phyloP scores from a whole-genome alignment of 1,139 yeast genomes.

The Debaryomyces psychrophilus region DNA sequence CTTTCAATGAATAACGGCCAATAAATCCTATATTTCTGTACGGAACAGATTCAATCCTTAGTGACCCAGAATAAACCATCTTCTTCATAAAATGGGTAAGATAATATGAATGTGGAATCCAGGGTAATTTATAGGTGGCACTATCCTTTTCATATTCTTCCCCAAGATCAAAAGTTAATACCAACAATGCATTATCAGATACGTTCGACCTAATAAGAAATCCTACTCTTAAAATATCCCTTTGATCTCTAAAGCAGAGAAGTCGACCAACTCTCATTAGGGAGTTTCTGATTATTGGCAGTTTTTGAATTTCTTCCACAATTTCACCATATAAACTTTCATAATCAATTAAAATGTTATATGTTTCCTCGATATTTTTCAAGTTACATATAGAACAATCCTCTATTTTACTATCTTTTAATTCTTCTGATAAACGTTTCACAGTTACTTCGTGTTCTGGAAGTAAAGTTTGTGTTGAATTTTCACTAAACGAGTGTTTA shows the following conservation, averaged over 20 bases:
- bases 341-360: constrained; percentile 49
- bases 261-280: constrained; percentile 62
- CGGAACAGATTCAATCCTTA: constrained; percentile 50
- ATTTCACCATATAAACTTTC: constrained; percentile 48
- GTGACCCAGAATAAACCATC: constrained; percentile 34
- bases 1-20: constrained; percentile 46
- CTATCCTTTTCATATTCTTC: constrained; percentile 33
- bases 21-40: constrained; percentile 54
- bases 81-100: constrained; percentile 30
- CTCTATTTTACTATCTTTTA: constrained; percentile 43
- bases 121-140: constrained; percentile 49
- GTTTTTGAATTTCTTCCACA: constrained; percentile 48
- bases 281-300: constrained; percentile 47
- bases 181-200: constrained; percentile 30
- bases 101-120: constrained; percentile 42
- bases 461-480: constrained; percentile 77
- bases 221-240: constrained; percentile 52
- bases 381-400: constrained; percentile 41
- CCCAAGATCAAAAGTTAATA: constrained; percentile 52
- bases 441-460: constrained; percentile 84
- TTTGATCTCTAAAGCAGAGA: constrained; percentile 56
- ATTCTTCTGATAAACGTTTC: constrained; percentile 50
- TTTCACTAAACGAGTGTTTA: constrained; percentile 92
- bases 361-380: constrained; percentile 47
- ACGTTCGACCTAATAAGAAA: constrained; percentile 50